Evolutionary conservation across 1,139 yeast species (phyloP), one percentile per base, ranked within the genome.

Genomic region (Magnusiomyces ingens): DNA sequence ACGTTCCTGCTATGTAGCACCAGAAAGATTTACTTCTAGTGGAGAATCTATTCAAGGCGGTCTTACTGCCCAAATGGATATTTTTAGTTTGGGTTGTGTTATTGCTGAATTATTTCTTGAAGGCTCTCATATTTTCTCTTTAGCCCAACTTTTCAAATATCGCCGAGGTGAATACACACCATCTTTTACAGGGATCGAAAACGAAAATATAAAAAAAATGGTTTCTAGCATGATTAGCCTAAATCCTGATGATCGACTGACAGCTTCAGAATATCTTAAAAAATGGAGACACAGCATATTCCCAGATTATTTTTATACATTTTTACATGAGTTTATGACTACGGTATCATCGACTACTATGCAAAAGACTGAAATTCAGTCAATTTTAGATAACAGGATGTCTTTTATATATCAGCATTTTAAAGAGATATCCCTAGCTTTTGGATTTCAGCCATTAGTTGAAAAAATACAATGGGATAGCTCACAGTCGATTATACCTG

Each of bases 71-170:
- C 79, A 78, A 53, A 88, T 88, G 94, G 99, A 94, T 67, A 74
- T 90, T n/a, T 90, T 91, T 67, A 81, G 94, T 53, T 69, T 86
- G 52, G 97, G 98, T 0, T 94, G 99, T 70, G 90, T 87, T 2
- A 84, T 94, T 60, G 96, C 95, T 0, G 99, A 94, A 67, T 69
- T 94, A 18, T 89, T 85, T 60, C 70, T 82, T 32, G 98, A 93
- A 62, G 98, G 97, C 0, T 79, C 85, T 17, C 87, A 97, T 0
- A 76, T 89, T 0, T 91, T 94, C 67, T 84, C 95, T 0, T 74
- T 93, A 18, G 84, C 98, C 0, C 96, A 90, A 64, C 72, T 91
- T 59, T 90, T 88, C 73, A 86, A 85, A 68, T 93, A 86, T 68
- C 84, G 84, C 62, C 80, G 79, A 58, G 78, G 81, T 5, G 91